Evolutionary conservation across 2,329 filamentous ascomycete species (phyloP).

Genomic region (Biscogniauxia marginata): DNA sequence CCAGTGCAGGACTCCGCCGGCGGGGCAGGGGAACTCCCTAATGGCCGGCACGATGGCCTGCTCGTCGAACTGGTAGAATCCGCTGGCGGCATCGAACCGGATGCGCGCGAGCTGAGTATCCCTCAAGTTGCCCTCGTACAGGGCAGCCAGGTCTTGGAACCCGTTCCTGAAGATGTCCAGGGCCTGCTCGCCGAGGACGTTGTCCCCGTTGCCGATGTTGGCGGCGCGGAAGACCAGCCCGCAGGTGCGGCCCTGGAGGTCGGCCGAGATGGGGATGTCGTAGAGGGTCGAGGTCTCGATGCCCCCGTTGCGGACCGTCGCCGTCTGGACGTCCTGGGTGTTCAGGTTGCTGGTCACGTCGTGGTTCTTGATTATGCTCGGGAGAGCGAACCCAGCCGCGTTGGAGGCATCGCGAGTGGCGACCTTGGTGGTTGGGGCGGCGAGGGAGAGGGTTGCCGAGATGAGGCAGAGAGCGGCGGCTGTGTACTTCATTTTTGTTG

Average conservation of each 20-base stretch:
- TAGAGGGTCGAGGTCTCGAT: constrained; percentile 27
- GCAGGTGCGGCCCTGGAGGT: constrained; percentile 24
- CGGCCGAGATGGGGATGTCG: constrained; percentile 26
- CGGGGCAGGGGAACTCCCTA: constrained; percentile 26
- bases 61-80: constrained; percentile 24
- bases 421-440: constrained; percentile 19
- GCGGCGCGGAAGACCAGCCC: constrained; percentile 22
- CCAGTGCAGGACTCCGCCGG: constrained; percentile 23
- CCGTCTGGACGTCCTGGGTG: constrained; percentile 1
- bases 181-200: constrained; percentile 11
- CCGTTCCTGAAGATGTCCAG: constrained; percentile 29
- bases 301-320: constrained; percentile 17
- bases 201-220: constrained; percentile 8
- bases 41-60: constrained; percentile 17
- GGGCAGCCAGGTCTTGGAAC: constrained; percentile 21
- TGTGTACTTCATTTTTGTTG: constrained; percentile 26
- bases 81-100: constrained; percentile 18
- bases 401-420: constrained; percentile 3
- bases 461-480: constrained; percentile 21
- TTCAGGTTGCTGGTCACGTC: constrained; percentile 22
- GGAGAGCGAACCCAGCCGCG: constrained; percentile 20
- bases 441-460: constrained; percentile 24
- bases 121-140: constrained; percentile 25
- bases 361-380: constrained; percentile 26
- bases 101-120: constrained; percentile 23